These are phyloP conservation scores for Curvularia eragrostidis DNA, from an alignment of 2,329 filamentous ascomycete species.

Conservation along the genomic window DNA sequence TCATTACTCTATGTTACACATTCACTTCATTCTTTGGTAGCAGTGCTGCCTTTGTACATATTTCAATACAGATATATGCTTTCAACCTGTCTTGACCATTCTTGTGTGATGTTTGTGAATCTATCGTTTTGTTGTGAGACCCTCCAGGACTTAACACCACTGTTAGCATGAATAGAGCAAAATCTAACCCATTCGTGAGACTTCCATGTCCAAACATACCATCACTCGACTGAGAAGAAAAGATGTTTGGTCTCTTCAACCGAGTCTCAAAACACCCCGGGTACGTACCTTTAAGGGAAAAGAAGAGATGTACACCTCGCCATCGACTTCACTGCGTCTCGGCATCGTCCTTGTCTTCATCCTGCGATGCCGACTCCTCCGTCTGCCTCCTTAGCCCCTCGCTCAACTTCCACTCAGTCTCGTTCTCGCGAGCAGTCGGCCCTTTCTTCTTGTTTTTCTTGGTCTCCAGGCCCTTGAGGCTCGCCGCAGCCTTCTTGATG, in stretches of 20 bases:
- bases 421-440: background rate
- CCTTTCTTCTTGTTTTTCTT: constrained; percentile 5
- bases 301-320: background rate
- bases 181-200: too few species aligned
- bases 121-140: background rate
- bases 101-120: background rate
- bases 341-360: background rate
- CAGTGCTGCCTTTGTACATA: constrained; percentile 12
- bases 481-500: background rate
- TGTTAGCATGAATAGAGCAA: background rate
- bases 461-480: constrained; percentile 6
- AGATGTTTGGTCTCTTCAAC: background rate
- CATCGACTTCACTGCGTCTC: background rate
- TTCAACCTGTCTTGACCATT: background rate
- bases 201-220: background rate
- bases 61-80: background rate
- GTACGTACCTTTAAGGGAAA: background rate
- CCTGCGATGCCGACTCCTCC: constrained; percentile 2
- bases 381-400: constrained; percentile 17
- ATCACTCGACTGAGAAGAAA: background rate
- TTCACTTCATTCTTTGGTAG: constrained; percentile 2
- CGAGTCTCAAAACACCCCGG: background rate
- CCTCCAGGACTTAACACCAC: too few species aligned
- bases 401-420: constrained; percentile 17
- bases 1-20: background rate